A percentile compares a stretch with the other conserved stretches of the same genome.
phyloP scores from a whole-genome alignment of 768 basidiomycete species.

The Serendipita sp. region DNA sequence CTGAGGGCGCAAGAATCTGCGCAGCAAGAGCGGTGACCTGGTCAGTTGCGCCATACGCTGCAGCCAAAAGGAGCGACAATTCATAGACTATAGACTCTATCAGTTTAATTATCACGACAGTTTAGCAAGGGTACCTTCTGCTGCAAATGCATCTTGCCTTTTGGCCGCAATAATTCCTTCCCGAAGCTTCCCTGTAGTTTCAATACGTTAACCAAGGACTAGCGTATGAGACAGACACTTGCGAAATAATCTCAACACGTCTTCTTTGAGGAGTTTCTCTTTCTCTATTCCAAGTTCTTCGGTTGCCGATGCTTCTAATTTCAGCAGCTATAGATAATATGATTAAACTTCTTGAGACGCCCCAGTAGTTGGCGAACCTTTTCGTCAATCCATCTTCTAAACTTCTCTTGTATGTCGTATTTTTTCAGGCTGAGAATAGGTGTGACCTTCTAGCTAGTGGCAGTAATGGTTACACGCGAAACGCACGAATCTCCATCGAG shows the following conservation, averaged over 20 bases:
- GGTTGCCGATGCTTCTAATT: neutral
- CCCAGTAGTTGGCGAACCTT: neutral
- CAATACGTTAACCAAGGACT: neutral
- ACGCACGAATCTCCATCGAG: constrained; percentile 2
- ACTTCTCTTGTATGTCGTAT: neutral
- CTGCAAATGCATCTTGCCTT: constrained; percentile 2
- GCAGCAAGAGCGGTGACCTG: constrained; percentile 1
- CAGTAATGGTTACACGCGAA: neutral
- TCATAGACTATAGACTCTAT: constrained; percentile 2
- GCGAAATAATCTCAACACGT: neutral
- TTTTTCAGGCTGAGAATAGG: neutral
- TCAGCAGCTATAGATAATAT: neutral
- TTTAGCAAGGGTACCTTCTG: neutral
- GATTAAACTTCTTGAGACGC: neutral
- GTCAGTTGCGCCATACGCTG: neutral
- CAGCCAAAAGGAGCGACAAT: neutral
- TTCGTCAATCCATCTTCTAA: neutral
- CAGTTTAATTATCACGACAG: neutral
- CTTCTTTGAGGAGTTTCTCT: neutral
- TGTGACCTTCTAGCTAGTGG: neutral
- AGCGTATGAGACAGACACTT: neutral
- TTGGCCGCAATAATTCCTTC: constrained; percentile 3
- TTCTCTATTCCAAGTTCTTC: neutral
- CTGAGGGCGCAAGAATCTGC: neutral
- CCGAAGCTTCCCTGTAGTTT: neutral